A percentile compares a stretch with the other conserved stretches of the same genome.
These are phyloP conservation scores for Middelhovenomyces tepae DNA, from an alignment of 805 yeast species.

Conservation along the genomic window DNA sequence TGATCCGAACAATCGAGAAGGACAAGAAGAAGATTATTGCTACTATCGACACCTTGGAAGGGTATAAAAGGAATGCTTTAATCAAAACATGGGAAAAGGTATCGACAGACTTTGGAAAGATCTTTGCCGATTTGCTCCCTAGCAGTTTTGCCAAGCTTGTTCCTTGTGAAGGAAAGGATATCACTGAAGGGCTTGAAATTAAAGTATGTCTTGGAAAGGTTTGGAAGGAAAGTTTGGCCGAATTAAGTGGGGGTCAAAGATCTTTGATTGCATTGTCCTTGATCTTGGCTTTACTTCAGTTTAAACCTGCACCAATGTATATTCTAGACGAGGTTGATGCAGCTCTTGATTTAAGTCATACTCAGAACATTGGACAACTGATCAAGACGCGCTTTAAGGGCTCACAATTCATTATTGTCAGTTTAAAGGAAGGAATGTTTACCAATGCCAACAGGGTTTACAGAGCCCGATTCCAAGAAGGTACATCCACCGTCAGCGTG, in stretches of 20 bases:
- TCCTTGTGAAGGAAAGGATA: constrained; percentile 69
- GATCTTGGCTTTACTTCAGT: constrained; percentile 84
- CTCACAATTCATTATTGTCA: constrained; percentile 92
- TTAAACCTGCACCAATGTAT: constrained; percentile 98
- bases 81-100: constrained; percentile 82
- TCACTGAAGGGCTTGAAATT: constrained; percentile 85
- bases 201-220: constrained; percentile 82
- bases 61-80: constrained; percentile 75
- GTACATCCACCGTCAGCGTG: constrained; percentile 75
- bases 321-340: constrained; percentile 98
- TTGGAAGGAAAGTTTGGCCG: constrained; percentile 94
- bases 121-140: constrained; percentile 81
- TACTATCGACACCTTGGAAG: constrained; percentile 74
- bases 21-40: constrained; percentile 86
- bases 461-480: constrained; percentile 91
- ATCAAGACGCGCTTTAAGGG: constrained; percentile 93
- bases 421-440: constrained; percentile 96
- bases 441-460: constrained; percentile 93
- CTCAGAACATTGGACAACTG: constrained; percentile 94
- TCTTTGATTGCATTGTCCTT: constrained; percentile 88
- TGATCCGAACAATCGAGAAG: constrained; percentile 80
- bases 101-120: constrained; percentile 78
- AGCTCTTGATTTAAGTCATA: constrained; percentile 91
- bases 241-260: constrained; percentile 94
- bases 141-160: constrained; percentile 85